Percentiles rank a stretch among this genome's conserved stretches.
Evolutionary conservation across 2,329 filamentous ascomycete species (phyloP).

Genomic region (Blastomyces parvus): DNA sequence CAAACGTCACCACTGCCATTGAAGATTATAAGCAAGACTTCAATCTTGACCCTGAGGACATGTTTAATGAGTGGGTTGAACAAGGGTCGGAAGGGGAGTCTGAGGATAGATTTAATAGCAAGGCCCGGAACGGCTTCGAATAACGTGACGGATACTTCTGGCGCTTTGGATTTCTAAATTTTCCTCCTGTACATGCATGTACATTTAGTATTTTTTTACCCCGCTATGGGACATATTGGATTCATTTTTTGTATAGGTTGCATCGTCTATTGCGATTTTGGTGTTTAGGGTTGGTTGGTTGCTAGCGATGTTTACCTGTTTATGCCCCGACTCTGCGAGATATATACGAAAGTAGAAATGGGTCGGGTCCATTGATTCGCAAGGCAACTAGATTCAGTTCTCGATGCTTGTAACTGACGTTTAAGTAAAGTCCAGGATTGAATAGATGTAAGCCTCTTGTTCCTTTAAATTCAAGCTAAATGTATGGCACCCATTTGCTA

Average conservation of each 20-base stretch:
- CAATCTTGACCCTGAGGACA: constrained; percentile 1
- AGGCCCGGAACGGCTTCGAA: background rate
- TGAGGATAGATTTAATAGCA: background rate
- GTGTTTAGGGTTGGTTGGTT: background rate
- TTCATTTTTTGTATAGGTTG: background rate
- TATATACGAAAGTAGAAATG: background rate
- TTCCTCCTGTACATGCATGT: background rate
- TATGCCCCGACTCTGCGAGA: background rate
- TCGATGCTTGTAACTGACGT: background rate
- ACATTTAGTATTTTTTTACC: background rate
- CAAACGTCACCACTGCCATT: background rate
- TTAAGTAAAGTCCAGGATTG: too few species aligned
- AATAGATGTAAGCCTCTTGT: too few species aligned
- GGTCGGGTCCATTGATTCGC: background rate
- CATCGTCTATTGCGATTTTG: background rate
- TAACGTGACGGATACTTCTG: background rate
- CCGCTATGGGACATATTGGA: background rate
- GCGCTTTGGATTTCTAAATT: background rate
- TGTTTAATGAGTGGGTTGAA: background rate
- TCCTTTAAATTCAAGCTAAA: too few species aligned
- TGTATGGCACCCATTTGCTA: too few species aligned
- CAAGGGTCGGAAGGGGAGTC: background rate
- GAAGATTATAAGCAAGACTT: background rate
- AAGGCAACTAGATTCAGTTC: background rate
- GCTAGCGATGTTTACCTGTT: background rate